Conservation (phyloP, 2,329 filamentous ascomycete genomes). For the Nothophoma quercina region DNA sequence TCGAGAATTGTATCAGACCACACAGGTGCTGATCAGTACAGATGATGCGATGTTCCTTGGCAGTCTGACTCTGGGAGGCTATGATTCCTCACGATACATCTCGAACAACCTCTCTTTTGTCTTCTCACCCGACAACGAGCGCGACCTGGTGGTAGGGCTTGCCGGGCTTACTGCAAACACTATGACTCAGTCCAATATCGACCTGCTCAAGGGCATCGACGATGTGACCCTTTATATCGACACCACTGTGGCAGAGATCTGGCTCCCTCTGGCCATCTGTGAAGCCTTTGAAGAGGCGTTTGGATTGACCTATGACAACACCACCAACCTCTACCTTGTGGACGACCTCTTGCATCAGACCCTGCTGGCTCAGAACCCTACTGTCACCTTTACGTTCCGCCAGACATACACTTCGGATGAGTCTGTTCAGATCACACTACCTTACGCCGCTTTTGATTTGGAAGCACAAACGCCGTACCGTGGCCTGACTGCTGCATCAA, state of each 20-base stretch:
- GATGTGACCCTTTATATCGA: constrained; percentile 57
- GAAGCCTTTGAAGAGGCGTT: constrained; percentile 69
- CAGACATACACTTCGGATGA: constrained; percentile 43
- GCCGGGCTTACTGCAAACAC: constrained; percentile 49
- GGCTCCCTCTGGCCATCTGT: constrained; percentile 63
- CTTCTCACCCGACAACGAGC: constrained; percentile 63
- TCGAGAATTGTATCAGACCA: not conserved
- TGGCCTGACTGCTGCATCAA: constrained; percentile 66
- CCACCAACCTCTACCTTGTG: constrained; percentile 70
- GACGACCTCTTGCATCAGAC: constrained; percentile 63
- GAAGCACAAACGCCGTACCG: constrained; percentile 57
- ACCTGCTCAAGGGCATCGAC: constrained; percentile 43
- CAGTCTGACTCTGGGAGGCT: constrained; percentile 72
- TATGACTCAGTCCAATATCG: constrained; percentile 35
- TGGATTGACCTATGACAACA: constrained; percentile 70
- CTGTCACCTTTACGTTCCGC: constrained; percentile 54
- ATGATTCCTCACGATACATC: constrained; percentile 69
- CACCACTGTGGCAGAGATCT: constrained; percentile 58
- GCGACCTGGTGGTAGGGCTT: constrained; percentile 67
- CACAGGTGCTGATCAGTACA: constrained; percentile 25
- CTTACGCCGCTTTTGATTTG: constrained; percentile 60
- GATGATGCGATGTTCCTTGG: constrained; percentile 47
- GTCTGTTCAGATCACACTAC: constrained; percentile 55
- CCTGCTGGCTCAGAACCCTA: constrained; percentile 54
- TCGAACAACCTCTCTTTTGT: constrained; percentile 68